These are phyloP conservation scores for Phytophthora crassamura DNA, from an alignment of 352 stramenopile species.

Conservation along the genomic window DNA sequence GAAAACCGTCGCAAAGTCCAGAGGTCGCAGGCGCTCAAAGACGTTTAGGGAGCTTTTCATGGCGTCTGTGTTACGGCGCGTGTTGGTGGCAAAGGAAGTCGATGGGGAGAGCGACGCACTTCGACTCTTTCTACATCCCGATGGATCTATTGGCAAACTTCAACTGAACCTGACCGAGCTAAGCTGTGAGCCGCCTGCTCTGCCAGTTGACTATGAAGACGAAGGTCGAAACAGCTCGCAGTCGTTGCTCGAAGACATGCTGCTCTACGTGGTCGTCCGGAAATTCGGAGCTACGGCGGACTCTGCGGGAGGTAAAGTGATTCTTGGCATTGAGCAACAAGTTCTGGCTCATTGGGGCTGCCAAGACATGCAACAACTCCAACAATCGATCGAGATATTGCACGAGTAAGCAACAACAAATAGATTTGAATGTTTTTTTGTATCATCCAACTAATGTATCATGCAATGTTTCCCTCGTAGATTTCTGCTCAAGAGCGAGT, in stretches of 20 bases:
- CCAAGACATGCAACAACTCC: not conserved
- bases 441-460: not conserved
- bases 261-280: conserved; percentile 36
- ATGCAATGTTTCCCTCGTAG: conserved; percentile 1
- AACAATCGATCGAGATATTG: conserved; percentile 13
- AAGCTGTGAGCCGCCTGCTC: conserved; percentile 17
- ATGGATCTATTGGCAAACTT: not conserved
- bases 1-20: conserved; percentile 1
- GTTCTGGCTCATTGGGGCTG: conserved; percentile 15
- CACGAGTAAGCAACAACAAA: conserved; percentile 13
- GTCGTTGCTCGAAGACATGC: conserved; percentile 41
- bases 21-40: conserved; percentile 9
- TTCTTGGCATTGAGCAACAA: conserved; percentile 15
- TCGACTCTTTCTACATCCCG: conserved; percentile 8
- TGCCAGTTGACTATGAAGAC: conserved; percentile 1
- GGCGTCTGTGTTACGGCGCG: conserved; percentile 14
- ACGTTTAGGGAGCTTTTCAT: conserved; percentile 4
- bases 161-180: conserved; percentile 12
- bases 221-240: conserved; percentile 21
- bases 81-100: conserved; percentile 15
- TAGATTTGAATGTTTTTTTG: not conserved
- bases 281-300: conserved; percentile 11
- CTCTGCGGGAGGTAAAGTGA: conserved; percentile 9
- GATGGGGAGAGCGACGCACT: conserved; percentile 24
- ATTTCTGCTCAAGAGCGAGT: conserved; percentile 31